Conservation (phyloP, 805 yeast genomes). For the Yarrowia keelungensis region DNA sequence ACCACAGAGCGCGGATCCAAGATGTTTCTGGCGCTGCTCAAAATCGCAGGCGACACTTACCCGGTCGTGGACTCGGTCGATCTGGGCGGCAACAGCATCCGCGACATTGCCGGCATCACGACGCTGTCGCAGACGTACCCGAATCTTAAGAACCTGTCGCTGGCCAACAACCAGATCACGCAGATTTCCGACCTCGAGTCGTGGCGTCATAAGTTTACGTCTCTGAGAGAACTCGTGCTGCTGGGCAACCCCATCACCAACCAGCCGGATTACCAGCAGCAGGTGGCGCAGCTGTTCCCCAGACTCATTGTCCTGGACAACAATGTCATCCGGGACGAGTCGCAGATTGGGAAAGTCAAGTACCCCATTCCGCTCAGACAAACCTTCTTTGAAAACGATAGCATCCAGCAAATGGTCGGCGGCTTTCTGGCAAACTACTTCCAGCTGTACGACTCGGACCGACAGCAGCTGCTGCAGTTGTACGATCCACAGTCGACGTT, state of each 20-base stretch:
- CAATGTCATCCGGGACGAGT: constrained; percentile 75
- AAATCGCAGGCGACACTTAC: constrained; percentile 66
- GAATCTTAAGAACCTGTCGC: constrained; percentile 73
- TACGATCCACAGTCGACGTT: constrained; percentile 87
- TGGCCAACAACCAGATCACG: constrained; percentile 74
- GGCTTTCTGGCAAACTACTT: constrained; percentile 77
- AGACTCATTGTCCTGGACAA: constrained; percentile 80
- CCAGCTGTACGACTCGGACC: constrained; percentile 80
- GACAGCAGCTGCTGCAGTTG: constrained; percentile 70
- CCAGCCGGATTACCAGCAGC: constrained; percentile 60
- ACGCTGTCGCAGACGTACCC: constrained; percentile 80
- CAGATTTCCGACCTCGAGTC: constrained; percentile 67
- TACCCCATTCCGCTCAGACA: constrained; percentile 56
- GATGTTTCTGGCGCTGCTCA: constrained; percentile 89
- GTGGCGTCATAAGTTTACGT: constrained; percentile 78
- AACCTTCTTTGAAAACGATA: constrained; percentile 81
- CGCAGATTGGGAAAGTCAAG: constrained; percentile 49
- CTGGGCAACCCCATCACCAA: constrained; percentile 73
- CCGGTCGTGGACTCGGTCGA: constrained; percentile 68
- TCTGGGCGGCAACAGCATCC: constrained; percentile 59
- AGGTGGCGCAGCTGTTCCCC: constrained; percentile 79
- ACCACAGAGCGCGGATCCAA: constrained; percentile 70
- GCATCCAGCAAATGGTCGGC: constrained; percentile 73
- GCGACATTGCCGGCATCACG: constrained; percentile 65
- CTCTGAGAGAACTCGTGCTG: constrained; percentile 77